Base-by-base conservation (phyloP, 2,329 filamentous ascomycete species). In the Colletotrichum sidae region DNA sequence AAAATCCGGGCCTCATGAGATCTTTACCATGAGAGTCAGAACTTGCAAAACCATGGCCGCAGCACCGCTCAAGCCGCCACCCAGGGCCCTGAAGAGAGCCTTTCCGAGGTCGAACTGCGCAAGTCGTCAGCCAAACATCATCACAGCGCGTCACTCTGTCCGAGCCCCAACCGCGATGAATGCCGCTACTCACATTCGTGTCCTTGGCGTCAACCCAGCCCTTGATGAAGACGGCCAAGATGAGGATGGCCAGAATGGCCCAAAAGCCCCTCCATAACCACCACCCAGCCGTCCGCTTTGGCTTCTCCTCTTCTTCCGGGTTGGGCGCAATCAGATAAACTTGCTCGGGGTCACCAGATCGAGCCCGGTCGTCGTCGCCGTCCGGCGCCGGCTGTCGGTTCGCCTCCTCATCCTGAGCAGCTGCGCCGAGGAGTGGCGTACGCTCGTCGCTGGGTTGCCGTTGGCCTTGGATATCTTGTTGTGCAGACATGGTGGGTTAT, bases 1-100 rank as follows among this genome's bases (percentile, higher is more conserved):
- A 11, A 5, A 57, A 42, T 34, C 5, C 9, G 9, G 38, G 38
- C 6, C 3, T 6, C 8, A 17, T 6, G 11, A 3, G 8, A 0
- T 1, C 67, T 3, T 25, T 74, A 82, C 81, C 81, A 84, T 84
- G 1, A 84, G 69, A 4, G 83, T 74, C 4, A 84, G 37, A 4
- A 84, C 81, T 50, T 84, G 81, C 2, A 84, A 58, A 1, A 84
- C 70, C 81, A 84, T 84, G 4, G 81, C 81, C 0, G 81, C 80
- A 17, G 81, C 81, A 50, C 81, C 81, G 42, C 80, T 82, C 15
- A 84, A 65, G 1, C 81, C 81, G 12, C 81, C 80, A 0, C 81
- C 81, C 0, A 84, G 77, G 0, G 81, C 81, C 49, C 75, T 71
- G 62, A 77, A 80, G 8, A 84, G 76, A 1, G 81, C 81, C n/a